Conservation (phyloP, 805 yeast species). For the Nakazawaea wyomingensis region DNA sequence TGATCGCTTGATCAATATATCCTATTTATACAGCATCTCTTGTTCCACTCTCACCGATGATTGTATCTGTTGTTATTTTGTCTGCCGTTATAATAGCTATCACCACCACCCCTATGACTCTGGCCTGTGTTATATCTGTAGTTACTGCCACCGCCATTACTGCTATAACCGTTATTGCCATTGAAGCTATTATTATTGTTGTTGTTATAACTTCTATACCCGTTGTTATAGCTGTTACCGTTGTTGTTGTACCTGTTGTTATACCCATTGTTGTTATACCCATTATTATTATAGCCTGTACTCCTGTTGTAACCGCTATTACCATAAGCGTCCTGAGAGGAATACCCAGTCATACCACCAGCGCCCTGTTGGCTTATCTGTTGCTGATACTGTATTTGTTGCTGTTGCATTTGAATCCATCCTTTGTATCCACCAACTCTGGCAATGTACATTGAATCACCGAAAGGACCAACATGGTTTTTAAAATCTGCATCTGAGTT, state of each 20-base stretch:
- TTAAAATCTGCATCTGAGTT: slow-evolving; percentile 27
- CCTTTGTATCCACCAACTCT: slow-evolving; percentile 49
- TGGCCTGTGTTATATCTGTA: neutral
- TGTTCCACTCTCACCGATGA: no score
- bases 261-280: slow-evolving; percentile 17
- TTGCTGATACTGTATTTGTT: slow-evolving; percentile 18
- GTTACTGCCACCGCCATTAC: slow-evolving; percentile 2
- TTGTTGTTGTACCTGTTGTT: slow-evolving; percentile 13
- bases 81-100: neutral
- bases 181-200: slow-evolving; percentile 8
- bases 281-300: slow-evolving; percentile 16
- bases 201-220: no score
- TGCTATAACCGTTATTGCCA: slow-evolving; percentile 5
- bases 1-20: no score
- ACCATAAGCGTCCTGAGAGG: no score
- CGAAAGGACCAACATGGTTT: slow-evolving; percentile 46
- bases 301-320: slow-evolving; percentile 15
- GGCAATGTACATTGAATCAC: slow-evolving; percentile 37
- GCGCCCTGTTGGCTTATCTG: slow-evolving; percentile 14
- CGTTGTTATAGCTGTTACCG: slow-evolving; percentile 12
- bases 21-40: no score
- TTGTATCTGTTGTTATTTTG: no score
- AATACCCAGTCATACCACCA: slow-evolving; percentile 11
- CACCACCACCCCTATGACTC: neutral
- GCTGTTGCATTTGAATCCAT: slow-evolving; percentile 30